Base-by-base conservation (phyloP, 1,284 basidiomycete species). In the Moesziomyces antarcticus region DNA sequence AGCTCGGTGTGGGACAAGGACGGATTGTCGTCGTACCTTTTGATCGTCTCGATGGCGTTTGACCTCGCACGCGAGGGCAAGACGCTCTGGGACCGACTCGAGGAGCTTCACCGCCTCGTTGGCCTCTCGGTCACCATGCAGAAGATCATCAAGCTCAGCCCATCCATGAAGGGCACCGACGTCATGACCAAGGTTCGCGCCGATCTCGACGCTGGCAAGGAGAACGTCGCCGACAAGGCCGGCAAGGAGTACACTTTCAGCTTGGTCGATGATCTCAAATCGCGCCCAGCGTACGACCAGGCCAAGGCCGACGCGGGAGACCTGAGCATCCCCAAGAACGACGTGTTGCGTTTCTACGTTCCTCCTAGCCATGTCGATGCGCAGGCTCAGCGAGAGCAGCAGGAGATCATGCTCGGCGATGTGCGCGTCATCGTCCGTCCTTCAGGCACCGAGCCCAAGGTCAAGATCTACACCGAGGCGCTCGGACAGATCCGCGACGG, bases 1-100 rank as follows among this genome's bases (percentile, higher is more conserved):
- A 67, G 60, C 47, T 61, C 66, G 11, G 79, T 80, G 0, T 79
- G 75, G 74, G 79, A 80, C 67, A 80, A 80, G 55, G 79, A 80
- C 45, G 79, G 79, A 9, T 73, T 80, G 10, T 77, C 77, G 8
- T 78, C 77, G 6, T 73, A 78, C 21, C 60, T 80, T 6, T 53
- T 73, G 22, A 72, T 79, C 45, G 59, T 75, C 18, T 73, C 74
- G 5, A 60, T 80, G 54, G 79, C 79, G 1, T 73, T 66, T 21
- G 71, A 73, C 33, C 62, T 80, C 22, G 53, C 70, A 5, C 40
- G 59, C 13, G 48, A 70, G 33, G 69, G 72, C 11, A 64, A 68
- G 56, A 79, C 75, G 30, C 68, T 80, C 18, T 79, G 75, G 78
- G 78, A 78, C 46, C 57, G 74, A 8, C 56, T 80, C 8, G 70